These are phyloP conservation scores for Hypoxylon sp. DNA, from an alignment of 2,329 filamentous ascomycete species.

Conservation along the genomic window DNA sequence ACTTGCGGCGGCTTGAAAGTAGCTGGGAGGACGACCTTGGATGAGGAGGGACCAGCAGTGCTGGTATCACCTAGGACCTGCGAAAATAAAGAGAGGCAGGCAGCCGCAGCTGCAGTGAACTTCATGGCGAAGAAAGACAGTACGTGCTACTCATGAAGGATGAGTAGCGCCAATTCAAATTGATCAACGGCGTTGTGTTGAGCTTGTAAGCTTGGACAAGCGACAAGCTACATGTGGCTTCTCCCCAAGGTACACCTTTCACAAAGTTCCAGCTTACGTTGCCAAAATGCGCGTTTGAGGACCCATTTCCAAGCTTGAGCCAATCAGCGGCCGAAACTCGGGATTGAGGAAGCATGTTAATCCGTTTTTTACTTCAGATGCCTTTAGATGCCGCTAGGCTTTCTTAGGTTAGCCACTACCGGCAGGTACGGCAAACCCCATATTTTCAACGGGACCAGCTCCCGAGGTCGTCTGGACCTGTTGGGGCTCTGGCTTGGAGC, in stretches of 20 bases:
- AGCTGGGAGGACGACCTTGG: slow-evolving; percentile 69
- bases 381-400: slow-evolving; percentile 18
- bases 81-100: slow-evolving; percentile 69
- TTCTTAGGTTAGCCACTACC: slow-evolving; percentile 11
- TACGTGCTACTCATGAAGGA: slow-evolving; percentile 49
- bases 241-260: slow-evolving; percentile 42
- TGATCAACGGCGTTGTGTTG: slow-evolving; percentile 28
- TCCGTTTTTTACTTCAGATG: slow-evolving; percentile 28
- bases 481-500: neutral
- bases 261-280: slow-evolving; percentile 51
- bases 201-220: slow-evolving; percentile 36
- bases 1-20: slow-evolving; percentile 87
- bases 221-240: slow-evolving; percentile 42
- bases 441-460: slow-evolving; percentile 23
- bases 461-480: slow-evolving; percentile 32
- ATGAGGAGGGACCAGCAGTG: slow-evolving; percentile 57
- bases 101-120: slow-evolving; percentile 65
- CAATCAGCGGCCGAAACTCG: slow-evolving; percentile 1
- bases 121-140: slow-evolving; percentile 56
- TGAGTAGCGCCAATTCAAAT: slow-evolving; percentile 45
- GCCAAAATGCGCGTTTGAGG: slow-evolving; percentile 40
- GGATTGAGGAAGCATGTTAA: slow-evolving; percentile 38
- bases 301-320: neutral
- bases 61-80: slow-evolving; percentile 55
- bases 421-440: slow-evolving; percentile 29